Conservation (phyloP, 1,139 yeast genomes). For the Yamadazyma oceani region DNA sequence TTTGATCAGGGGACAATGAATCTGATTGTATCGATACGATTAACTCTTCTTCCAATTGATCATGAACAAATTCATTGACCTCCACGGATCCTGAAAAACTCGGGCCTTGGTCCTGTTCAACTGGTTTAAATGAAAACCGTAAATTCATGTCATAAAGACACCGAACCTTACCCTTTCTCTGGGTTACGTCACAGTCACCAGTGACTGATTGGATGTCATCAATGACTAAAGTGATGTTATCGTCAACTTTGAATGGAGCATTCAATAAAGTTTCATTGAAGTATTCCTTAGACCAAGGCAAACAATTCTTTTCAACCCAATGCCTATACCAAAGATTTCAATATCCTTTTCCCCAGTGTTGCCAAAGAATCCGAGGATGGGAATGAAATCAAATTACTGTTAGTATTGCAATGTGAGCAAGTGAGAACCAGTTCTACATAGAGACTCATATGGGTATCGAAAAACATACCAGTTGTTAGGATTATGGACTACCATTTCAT, state of each 20-base stretch:
- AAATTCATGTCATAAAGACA: conserved; percentile 70
- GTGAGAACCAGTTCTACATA: no score
- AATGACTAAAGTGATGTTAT: conserved; percentile 34
- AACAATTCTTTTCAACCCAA: conserved; percentile 80
- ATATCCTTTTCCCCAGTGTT: no score
- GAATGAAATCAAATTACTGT: no score
- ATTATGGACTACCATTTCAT: conserved; percentile 68
- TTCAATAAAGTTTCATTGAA: conserved; percentile 45
- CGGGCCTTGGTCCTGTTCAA: conserved; percentile 24
- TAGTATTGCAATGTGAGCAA: no score
- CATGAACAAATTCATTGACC: conserved; percentile 73
- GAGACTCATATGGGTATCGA: neutral
- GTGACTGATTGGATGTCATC: conserved; percentile 45
- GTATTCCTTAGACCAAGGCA: conserved; percentile 71
- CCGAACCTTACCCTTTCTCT: conserved; percentile 75
- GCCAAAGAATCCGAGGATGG: no score
- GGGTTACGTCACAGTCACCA: conserved; percentile 82
- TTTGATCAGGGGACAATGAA: conserved; percentile 37
- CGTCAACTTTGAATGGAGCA: conserved; percentile 35
- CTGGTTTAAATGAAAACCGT: conserved; percentile 40
- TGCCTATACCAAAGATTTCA: no score
- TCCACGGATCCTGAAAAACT: conserved; percentile 38
- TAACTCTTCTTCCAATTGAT: conserved; percentile 65
- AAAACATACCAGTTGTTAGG: conserved; percentile 74
- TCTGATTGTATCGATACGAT: conserved; percentile 50